Percentiles rank a stretch among this genome's conserved stretches.
Evolutionary conservation across 2,329 filamentous ascomycete species (phyloP).

Genomic region (Penicillium aurantiogriseum): DNA sequence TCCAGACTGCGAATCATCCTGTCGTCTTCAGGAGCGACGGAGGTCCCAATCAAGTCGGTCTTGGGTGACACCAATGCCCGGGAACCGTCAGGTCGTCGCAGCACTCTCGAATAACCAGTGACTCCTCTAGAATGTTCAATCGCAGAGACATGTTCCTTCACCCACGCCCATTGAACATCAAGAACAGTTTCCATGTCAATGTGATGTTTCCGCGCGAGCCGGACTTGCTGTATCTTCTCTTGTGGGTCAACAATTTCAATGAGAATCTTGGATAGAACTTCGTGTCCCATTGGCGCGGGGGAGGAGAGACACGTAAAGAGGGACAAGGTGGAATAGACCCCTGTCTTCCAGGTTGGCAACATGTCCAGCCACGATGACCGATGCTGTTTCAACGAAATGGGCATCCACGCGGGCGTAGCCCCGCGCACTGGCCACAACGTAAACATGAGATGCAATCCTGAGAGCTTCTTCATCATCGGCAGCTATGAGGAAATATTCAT

Average conservation of each 20-base stretch:
- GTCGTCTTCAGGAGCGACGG: constrained; percentile 60
- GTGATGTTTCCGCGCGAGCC: constrained; percentile 70
- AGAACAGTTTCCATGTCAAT: constrained; percentile 73
- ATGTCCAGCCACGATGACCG: constrained; percentile 70
- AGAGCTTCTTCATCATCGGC: constrained; percentile 58
- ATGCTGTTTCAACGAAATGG: constrained; percentile 62
- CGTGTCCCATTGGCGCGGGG: constrained; percentile 62
- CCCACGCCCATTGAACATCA: constrained; percentile 60
- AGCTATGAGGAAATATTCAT: constrained; percentile 47
- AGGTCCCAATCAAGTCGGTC: constrained; percentile 67
- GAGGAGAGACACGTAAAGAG: constrained; percentile 82
- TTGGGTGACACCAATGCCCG: constrained; percentile 64
- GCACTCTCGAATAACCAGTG: constrained; percentile 42
- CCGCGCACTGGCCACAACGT: constrained; percentile 65
- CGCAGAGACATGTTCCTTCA: constrained; percentile 35
- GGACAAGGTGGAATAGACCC: constrained; percentile 73
- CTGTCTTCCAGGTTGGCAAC: constrained; percentile 73
- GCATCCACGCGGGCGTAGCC: constrained; percentile 50
- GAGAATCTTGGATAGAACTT: constrained; percentile 72
- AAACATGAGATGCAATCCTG: constrained; percentile 66
- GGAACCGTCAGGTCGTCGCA: constrained; percentile 50
- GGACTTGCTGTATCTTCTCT: constrained; percentile 67
- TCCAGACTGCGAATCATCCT: constrained; percentile 77
- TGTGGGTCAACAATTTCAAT: constrained; percentile 67
- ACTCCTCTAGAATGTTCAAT: constrained; percentile 33